Base-by-base conservation (phyloP, 2,329 filamentous ascomycete species). In the Fonsecaea multimorphosa region DNA sequence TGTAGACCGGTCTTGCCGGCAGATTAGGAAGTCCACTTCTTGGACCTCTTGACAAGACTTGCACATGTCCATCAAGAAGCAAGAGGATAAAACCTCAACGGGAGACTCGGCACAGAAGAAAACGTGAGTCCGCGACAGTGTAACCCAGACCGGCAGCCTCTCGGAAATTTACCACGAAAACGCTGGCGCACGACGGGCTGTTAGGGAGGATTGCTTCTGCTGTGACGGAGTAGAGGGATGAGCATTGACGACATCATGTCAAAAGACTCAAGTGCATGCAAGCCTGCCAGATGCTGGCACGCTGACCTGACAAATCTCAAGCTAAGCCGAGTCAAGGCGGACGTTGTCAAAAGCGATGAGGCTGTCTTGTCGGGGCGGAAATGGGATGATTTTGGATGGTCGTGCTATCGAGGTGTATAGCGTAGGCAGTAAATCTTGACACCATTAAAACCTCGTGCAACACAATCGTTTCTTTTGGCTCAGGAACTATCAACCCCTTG, bases 311-410 rank as follows among this genome's bases (percentile, higher is more conserved):
- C 54, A 57, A 57, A 57, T 57, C 31, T 57, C 29, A 32, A 32
- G 29, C 54, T 34, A 57, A 32, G 29, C 22, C 34, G 36, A 46
- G 29, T 27, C 51, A 8, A 22, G 27, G 4, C 16, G 16, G 51
- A 11, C 54, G 54, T 38, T 52, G 44, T 51, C 58, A 51, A n/a
- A n/a, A 56, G 52, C 38, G 60, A 63, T 36, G 58, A 60, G 44
- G 40, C 58, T 60, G 24, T 16, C 19, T 8, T 5, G 14, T 24
- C 38, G n/a, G 38, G n/a, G 44, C 14, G 44, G 44, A 46, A 22
- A 46, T 46, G 40, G 40, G n/a, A 9, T 46, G n/a, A 14, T 22
- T 46, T 19, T 46, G 40, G n/a, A 49, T 49, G 19, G 44, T 24
- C 44, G 3, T 49, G 38, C 5, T 40, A 3, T 40, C 14, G 38